A percentile compares a stretch with the other conserved stretches of the same genome.
Evolutionary conservation across 495 filamentous ascomycete species (phyloP).

Genomic region (Daldinia concentrica): DNA sequence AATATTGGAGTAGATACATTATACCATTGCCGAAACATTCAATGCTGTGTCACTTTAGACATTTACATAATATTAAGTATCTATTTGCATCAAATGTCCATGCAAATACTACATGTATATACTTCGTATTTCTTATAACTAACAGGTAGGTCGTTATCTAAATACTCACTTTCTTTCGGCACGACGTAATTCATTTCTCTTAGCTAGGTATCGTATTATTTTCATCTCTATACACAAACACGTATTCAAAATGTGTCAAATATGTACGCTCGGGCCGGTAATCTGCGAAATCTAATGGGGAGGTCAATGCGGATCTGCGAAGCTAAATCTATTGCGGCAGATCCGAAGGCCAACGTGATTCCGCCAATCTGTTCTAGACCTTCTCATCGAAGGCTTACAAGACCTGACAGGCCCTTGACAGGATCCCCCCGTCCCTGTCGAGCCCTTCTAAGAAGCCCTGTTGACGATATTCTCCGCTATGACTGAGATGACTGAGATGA

Average conservation of each 20-base stretch:
- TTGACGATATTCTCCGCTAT: conserved; percentile 35
- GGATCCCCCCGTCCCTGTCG: not conserved
- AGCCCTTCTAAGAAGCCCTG: not conserved
- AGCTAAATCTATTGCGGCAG: conserved; percentile 38
- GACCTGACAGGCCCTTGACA: conserved; percentile 1
- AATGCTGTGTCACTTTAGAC: not conserved
- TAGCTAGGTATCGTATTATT: too few species aligned
- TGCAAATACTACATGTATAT: too few species aligned
- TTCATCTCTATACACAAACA: not conserved
- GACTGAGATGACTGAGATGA: conserved; percentile 5
- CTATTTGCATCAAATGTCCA: too few species aligned
- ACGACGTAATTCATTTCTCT: too few species aligned
- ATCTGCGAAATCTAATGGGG: conserved; percentile 31
- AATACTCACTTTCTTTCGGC: not conserved
- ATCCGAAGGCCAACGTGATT: conserved; percentile 42
- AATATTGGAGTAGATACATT: not conserved
- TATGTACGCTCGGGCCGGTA: conserved; percentile 33
- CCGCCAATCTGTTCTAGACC: conserved; percentile 45
- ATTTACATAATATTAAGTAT: too few species aligned
- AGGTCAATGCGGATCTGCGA: conserved; percentile 40
- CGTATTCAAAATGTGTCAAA: not conserved
- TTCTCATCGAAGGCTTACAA: conserved; percentile 25
- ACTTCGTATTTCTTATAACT: too few species aligned
- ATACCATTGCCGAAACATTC: not conserved
- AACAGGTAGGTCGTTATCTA: too few species aligned